These are phyloP conservation scores for Myxozyma neotropica DNA, from an alignment of 805 yeast species.

Conservation along the genomic window DNA sequence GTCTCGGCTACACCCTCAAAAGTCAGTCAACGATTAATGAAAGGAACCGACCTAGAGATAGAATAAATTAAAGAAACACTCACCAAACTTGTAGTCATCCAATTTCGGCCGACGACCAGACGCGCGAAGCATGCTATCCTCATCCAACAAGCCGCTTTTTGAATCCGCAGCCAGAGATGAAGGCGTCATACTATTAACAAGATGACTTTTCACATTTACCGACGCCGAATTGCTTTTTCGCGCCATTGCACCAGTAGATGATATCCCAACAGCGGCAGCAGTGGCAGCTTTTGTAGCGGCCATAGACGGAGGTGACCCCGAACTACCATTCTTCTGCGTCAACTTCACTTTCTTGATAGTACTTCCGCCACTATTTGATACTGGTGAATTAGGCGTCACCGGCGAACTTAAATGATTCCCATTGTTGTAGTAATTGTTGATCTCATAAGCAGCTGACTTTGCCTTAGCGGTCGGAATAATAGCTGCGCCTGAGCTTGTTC, in stretches of 20 bases:
- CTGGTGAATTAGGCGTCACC: slow-evolving; percentile 2
- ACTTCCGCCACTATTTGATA: not conserved
- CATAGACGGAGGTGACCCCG: not conserved
- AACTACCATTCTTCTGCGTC: slow-evolving; percentile 20
- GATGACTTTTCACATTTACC: slow-evolving; percentile 17
- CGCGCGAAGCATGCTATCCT: slow-evolving; percentile 11
- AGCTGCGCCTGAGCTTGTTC: not conserved
- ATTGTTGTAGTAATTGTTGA: slow-evolving; percentile 2
- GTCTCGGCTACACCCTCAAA: slow-evolving; percentile 55
- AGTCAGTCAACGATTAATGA: not conserved
- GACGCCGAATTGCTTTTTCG: slow-evolving; percentile 9
- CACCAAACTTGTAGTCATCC: slow-evolving; percentile 26
- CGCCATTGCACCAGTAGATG: not conserved
- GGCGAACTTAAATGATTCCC: not conserved
- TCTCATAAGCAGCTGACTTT: not conserved
- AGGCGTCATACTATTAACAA: slow-evolving; percentile 10
- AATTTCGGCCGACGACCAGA: slow-evolving; percentile 10
- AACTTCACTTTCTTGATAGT: slow-evolving; percentile 28
- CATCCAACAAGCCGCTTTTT: slow-evolving; percentile 13
- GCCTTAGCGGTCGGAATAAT: not conserved
- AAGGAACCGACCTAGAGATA: not conserved
- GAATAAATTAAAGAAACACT: not conserved
- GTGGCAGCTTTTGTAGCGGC: slow-evolving; percentile 1
- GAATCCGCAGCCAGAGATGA: slow-evolving; percentile 6
- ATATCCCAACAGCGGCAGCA: not conserved